phyloP scores from a whole-genome alignment of 169 alveolate species.

The Plasmodium coatneyi region DNA sequence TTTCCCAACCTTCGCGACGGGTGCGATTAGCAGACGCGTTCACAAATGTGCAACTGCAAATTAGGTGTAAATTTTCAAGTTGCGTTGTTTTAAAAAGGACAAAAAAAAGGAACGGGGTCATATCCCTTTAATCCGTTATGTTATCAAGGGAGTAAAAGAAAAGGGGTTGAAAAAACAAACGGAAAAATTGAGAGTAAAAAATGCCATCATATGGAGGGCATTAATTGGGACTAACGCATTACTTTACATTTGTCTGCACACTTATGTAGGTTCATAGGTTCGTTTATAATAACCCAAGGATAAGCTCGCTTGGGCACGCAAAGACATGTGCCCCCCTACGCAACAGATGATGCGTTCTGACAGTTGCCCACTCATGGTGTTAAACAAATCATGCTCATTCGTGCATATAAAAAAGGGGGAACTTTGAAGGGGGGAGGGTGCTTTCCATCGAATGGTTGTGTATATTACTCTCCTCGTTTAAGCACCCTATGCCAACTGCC shows the following conservation, averaged over 20 bases:
- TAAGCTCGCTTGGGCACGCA: background rate
- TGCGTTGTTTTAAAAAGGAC: background rate
- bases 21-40: background rate
- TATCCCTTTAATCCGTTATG: background rate
- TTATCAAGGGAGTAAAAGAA: background rate
- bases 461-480: background rate
- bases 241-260: background rate
- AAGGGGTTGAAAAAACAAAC: background rate
- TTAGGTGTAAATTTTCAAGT: background rate
- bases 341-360: background rate
- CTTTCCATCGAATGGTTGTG: background rate
- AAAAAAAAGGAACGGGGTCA: background rate
- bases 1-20: background rate
- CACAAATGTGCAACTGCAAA: background rate
- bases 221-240: background rate
- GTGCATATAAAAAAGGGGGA: background rate
- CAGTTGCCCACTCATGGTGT: background rate
- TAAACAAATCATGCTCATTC: background rate
- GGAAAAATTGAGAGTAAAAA: background rate
- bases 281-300: background rate
- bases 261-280: background rate
- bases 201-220: background rate
- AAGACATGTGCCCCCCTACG: background rate
- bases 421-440: background rate
- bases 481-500: constrained; percentile 28